Conservation (phyloP, 345 rosid genomes). For the Boechera divaricarpa region DNA sequence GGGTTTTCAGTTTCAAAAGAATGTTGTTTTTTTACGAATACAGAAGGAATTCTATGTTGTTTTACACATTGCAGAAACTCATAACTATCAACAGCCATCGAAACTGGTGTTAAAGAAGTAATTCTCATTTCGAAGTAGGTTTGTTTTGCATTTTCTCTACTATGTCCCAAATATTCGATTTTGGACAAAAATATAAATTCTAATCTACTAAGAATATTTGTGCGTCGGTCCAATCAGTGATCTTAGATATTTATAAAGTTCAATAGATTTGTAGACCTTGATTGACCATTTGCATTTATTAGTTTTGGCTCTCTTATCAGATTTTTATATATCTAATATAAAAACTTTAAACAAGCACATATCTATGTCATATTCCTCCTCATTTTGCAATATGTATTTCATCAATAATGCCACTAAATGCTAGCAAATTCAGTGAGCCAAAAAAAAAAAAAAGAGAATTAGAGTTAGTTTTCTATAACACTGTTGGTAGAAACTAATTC, state of each 20-base stretch:
- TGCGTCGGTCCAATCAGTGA: conserved; percentile 27
- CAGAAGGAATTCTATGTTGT: background rate
- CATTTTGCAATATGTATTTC: background rate
- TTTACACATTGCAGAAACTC: background rate
- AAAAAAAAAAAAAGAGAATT: too few species aligned
- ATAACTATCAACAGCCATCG: conserved; percentile 18
- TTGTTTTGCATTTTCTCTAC: background rate
- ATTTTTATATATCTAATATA: background rate
- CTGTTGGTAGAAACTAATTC: background rate
- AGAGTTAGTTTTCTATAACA: background rate
- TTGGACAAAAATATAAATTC: background rate
- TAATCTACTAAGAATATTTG: background rate
- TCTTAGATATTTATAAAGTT: conserved; percentile 27
- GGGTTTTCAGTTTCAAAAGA: background rate
- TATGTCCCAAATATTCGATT: conserved; percentile 17
- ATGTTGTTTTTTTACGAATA: too few species aligned
- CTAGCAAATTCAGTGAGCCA: background rate
- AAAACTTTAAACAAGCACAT: background rate
- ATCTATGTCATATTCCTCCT: background rate
- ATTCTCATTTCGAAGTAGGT: conserved; percentile 7
- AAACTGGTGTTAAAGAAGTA: conserved; percentile 35
- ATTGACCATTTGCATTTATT: background rate
- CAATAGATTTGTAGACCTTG: background rate
- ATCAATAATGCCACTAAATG: background rate
- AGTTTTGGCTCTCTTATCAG: background rate